A percentile compares a stretch with the other conserved stretches of the same genome.
phyloP scores from a whole-genome alignment of 2,329 filamentous ascomycete genomes.

The Teratosphaeria nubilosa region DNA sequence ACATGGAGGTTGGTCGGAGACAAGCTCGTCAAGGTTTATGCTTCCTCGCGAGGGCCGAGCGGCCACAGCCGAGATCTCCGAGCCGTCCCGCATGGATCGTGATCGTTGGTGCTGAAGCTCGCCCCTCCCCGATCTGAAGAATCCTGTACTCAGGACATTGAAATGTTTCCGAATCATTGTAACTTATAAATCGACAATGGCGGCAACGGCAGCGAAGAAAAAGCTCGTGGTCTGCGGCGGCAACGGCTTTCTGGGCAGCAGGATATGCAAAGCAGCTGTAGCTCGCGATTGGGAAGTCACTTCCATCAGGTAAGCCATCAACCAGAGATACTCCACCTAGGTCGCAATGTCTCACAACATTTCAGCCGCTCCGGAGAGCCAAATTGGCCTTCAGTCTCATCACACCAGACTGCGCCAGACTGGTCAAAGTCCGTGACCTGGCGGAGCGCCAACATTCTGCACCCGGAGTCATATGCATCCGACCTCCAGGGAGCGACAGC shows the following conservation, averaged over 20 bases:
- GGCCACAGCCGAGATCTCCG: background rate
- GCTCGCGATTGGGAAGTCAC: conserved; percentile 83
- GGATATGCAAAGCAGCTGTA: conserved; percentile 86
- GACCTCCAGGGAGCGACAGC: conserved; percentile 69
- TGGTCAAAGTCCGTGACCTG: conserved; percentile 80
- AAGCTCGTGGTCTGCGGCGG: conserved; percentile 85
- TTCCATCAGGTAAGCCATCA: conserved; percentile 63
- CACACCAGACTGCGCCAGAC: conserved; percentile 56
- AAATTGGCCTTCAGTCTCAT: conserved; percentile 70
- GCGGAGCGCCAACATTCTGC: conserved; percentile 80
- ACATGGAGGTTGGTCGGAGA: no score
- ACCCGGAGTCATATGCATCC: conserved; percentile 66
- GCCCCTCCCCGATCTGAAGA: no score
- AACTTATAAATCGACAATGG: background rate
- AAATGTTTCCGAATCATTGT: no score
- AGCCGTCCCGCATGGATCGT: background rate
- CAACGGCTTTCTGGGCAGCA: conserved; percentile 73
- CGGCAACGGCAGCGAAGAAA: conserved; percentile 37
- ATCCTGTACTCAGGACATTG: no score
- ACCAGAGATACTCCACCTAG: background rate
- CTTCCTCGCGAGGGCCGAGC: no score
- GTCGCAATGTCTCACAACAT: background rate
- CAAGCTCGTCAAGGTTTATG: no score
- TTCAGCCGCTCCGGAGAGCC: conserved; percentile 80
- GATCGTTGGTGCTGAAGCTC: background rate